A percentile compares a stretch with the other conserved stretches of the same genome.
Conservation (phyloP, 1,284 basidiomycete genomes). For the Cutaneotrichosporon cavernicola region DNA sequence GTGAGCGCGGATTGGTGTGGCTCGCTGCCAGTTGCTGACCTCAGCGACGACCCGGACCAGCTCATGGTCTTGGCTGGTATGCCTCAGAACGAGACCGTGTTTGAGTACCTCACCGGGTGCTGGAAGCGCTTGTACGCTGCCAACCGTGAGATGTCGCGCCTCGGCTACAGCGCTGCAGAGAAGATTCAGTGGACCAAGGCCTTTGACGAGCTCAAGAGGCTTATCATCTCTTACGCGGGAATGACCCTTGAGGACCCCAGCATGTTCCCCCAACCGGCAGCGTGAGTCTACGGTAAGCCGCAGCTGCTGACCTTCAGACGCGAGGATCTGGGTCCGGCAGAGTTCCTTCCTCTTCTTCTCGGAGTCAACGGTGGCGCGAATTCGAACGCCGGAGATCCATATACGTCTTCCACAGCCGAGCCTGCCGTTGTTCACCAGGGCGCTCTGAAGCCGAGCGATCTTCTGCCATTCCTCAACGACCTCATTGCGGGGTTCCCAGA, state of each 20-base stretch:
- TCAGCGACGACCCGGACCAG: conserved; percentile 73
- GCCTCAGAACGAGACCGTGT: conserved; percentile 74
- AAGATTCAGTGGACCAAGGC: conserved; percentile 62
- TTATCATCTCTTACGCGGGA: conserved; percentile 87
- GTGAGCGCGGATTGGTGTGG: conserved; percentile 18
- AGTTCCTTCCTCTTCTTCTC: conserved; percentile 74
- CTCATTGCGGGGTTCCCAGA: conserved; percentile 53
- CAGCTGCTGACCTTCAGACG: conserved; percentile 48
- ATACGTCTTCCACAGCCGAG: conserved; percentile 49
- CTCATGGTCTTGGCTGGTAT: conserved; percentile 54
- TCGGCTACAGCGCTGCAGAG: conserved; percentile 65
- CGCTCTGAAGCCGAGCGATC: conserved; percentile 48
- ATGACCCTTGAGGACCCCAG: conserved; percentile 81
- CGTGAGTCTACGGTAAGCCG: conserved; percentile 56
- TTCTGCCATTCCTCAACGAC: conserved; percentile 56
- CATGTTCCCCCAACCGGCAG: conserved; percentile 86
- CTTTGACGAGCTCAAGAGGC: conserved; percentile 70
- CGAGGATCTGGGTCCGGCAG: conserved; percentile 68
- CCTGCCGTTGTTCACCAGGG: conserved; percentile 12
- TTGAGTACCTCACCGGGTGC: conserved; percentile 85
- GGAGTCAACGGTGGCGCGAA: conserved; percentile 57
- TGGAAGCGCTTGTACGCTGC: conserved; percentile 78
- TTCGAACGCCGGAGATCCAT: conserved; percentile 58
- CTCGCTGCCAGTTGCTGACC: conserved; percentile 6
- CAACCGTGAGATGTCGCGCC: conserved; percentile 62